These are phyloP conservation scores for Hypomontagnella submonticulosa DNA, from an alignment of 495 filamentous ascomycete genomes.

Conservation along the genomic window DNA sequence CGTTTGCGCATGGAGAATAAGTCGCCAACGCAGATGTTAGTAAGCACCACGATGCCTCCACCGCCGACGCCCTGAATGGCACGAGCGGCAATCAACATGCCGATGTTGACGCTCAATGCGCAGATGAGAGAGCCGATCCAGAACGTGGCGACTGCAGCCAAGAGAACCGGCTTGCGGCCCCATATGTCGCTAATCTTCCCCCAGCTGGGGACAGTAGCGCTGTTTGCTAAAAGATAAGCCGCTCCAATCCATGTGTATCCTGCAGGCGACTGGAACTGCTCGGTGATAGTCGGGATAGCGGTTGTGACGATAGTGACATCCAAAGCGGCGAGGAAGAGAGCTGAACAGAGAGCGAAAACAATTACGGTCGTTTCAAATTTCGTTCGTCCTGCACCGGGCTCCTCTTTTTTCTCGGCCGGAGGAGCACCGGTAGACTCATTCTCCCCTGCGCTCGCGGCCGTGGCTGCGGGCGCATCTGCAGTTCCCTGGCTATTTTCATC, in stretches of 20 bases:
- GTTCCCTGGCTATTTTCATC: constrained; percentile 11
- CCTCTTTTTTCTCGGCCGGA: constrained; percentile 16
- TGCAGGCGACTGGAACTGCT: constrained; percentile 69
- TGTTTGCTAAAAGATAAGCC: constrained; percentile 72
- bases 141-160: constrained; percentile 77
- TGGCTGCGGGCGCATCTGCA: not conserved
- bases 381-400: constrained; percentile 51
- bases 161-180: constrained; percentile 80
- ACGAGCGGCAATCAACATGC: constrained; percentile 78
- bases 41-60: constrained; percentile 79
- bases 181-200: constrained; percentile 85
- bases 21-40: constrained; percentile 84
- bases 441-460: not conserved
- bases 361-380: constrained; percentile 51
- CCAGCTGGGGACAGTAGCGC: constrained; percentile 78
- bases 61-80: constrained; percentile 83
- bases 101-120: constrained; percentile 71
- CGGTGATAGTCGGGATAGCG: constrained; percentile 66
- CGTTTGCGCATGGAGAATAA: constrained; percentile 75
- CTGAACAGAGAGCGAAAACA: constrained; percentile 57
- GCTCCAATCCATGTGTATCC: constrained; percentile 81
- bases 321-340: constrained; percentile 66
- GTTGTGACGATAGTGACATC: constrained; percentile 62
- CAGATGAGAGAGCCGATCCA: constrained; percentile 79
- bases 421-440: constrained; percentile 6